A percentile compares a stretch with the other conserved stretches of the same genome.
phyloP scores from a whole-genome alignment of 202 grass and related monocot genomes.

The Eragrostis tef region DNA sequence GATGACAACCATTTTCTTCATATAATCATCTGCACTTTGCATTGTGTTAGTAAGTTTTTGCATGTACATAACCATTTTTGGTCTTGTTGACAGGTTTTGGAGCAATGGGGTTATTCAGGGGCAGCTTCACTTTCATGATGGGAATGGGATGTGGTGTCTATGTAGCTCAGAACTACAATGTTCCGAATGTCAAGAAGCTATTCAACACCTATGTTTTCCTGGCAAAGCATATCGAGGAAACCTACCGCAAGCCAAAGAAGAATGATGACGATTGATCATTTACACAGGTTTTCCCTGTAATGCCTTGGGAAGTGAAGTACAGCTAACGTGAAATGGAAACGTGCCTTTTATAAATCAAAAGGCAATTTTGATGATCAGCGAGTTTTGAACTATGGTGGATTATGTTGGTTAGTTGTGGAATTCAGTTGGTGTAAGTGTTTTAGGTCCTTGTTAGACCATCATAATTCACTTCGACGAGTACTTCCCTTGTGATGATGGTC shows the following conservation, averaged over 20 bases:
- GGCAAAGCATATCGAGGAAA: constrained; percentile 85
- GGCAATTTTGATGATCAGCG: constrained; percentile 26
- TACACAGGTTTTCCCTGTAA: not conserved
- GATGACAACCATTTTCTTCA: constrained; percentile 17
- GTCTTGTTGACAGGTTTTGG: constrained; percentile 42
- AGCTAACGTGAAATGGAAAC: constrained; percentile 23
- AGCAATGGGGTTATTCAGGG: constrained; percentile 65
- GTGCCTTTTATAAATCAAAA: not conserved
- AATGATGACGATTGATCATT: constrained; percentile 59
- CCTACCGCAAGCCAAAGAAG: constrained; percentile 83
- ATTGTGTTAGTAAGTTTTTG: not conserved
- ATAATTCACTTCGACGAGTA: not conserved
- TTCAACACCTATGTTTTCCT: constrained; percentile 71
- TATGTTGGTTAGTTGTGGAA: not conserved
- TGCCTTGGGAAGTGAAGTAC: constrained; percentile 10
- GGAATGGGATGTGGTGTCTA: constrained; percentile 70
- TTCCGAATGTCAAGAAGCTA: constrained; percentile 79
- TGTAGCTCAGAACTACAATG: constrained; percentile 83
- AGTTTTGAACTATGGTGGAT: not conserved
- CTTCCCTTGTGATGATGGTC: not conserved
- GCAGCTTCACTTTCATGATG: constrained; percentile 62
- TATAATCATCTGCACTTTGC: constrained; percentile 8
- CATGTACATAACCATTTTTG: constrained; percentile 22
- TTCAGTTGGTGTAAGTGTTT: not conserved
- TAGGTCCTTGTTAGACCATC: not conserved